A percentile compares a stretch with the other conserved stretches of the same genome.
These are phyloP conservation scores for Pythium rishiriense DNA, from an alignment of 352 stramenopile species.

Conservation along the genomic window DNA sequence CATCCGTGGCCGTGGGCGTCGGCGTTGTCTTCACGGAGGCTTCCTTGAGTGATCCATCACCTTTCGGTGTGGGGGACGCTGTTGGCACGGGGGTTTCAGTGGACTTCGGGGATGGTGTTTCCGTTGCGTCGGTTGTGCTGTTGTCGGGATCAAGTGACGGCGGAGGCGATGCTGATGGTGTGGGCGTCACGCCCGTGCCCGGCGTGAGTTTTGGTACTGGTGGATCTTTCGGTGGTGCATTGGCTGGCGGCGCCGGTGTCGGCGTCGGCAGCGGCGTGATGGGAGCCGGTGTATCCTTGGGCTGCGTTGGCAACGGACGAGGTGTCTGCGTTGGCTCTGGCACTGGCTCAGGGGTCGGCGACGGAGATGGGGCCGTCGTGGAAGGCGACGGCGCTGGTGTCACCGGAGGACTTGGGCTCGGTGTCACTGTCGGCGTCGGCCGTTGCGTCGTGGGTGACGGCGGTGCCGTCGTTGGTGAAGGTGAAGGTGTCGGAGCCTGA, in stretches of 20 bases:
- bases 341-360: not conserved
- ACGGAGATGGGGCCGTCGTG: not conserved
- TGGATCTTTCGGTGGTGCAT: not conserved
- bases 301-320: not conserved
- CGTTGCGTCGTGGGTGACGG: too few species aligned
- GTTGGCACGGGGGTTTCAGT: not conserved
- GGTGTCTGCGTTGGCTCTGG: constrained; percentile 1
- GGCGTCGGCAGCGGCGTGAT: constrained; percentile 17
- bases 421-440: too few species aligned
- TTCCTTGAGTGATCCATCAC: constrained; percentile 3
- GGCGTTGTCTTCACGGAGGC: constrained; percentile 12
- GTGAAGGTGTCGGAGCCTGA: not conserved
- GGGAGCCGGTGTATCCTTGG: not conserved
- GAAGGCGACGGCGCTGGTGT: constrained; percentile 2
- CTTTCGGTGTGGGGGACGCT: not conserved
- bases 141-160: not conserved
- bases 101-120: not conserved
- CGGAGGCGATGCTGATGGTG: not conserved
- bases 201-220: constrained; percentile 15
- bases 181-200: constrained; percentile 4
- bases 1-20: not conserved
- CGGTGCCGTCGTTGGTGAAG: too few species aligned
- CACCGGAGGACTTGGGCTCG: too few species aligned
- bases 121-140: not conserved
- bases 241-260: constrained; percentile 5